These are phyloP conservation scores for Fallopia convolvulus DNA, from an alignment of 148 eudicot species.

Conservation along the genomic window DNA sequence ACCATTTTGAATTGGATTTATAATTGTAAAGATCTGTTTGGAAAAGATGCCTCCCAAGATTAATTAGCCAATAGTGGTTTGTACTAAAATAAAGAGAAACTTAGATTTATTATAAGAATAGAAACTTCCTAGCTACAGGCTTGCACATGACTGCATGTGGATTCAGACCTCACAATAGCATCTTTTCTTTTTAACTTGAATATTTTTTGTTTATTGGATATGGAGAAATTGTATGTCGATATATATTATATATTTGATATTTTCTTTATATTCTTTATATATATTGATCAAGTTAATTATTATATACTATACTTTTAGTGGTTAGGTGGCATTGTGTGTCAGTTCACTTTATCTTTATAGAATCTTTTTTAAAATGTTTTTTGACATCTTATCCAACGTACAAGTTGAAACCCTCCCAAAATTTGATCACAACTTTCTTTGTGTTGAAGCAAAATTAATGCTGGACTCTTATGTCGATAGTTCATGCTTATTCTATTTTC, in stretches of 20 bases:
- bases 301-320: not conserved
- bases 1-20: not conserved
- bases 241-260: not conserved
- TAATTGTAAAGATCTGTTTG: not conserved
- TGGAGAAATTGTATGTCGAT: not conserved
- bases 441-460: too few species aligned
- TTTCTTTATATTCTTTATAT: too few species aligned
- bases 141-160: constrained; percentile 11
- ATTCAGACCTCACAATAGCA: constrained; percentile 6
- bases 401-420: not conserved
- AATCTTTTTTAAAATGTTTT: not conserved
- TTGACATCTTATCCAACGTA: not conserved
- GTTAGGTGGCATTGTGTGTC: constrained; percentile 8
- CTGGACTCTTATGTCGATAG: too few species aligned
- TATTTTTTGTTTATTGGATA: not conserved
- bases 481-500: too few species aligned
- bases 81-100: not conserved
- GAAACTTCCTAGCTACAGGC: constrained; percentile 11
- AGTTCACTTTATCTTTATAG: constrained; percentile 1
- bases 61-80: not conserved
- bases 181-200: constrained; percentile 8
- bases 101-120: not conserved
- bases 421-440: too few species aligned
- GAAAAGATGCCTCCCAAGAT: not conserved
- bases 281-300: not conserved